A percentile compares a stretch with the other conserved stretches of the same genome.
Evolutionary conservation across 805 yeast species (phyloP).

Genomic region (Lachancea nothofagi): DNA sequence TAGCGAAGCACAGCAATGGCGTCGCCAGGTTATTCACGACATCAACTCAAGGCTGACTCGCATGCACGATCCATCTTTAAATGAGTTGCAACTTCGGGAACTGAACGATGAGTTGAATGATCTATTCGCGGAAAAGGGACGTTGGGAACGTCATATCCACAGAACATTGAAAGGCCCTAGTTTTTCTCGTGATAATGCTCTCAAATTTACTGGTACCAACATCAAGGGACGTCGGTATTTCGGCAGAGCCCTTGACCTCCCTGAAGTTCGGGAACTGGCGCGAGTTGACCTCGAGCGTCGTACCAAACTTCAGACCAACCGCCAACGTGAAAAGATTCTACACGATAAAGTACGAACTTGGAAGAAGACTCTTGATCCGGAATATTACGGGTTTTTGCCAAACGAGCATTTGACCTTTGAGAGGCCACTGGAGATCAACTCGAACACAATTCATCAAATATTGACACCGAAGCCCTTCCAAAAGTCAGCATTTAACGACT

Average conservation of each 20-base stretch:
- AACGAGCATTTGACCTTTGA: conserved; percentile 14
- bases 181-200: conserved; percentile 35
- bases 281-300: conserved; percentile 31
- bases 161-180: conserved; percentile 67
- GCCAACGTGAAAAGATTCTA: conserved; percentile 18
- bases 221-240: conserved; percentile 63
- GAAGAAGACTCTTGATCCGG: conserved; percentile 28
- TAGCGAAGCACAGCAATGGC: conserved; percentile 66
- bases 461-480: neutral
- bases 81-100: conserved; percentile 62
- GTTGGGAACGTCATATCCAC: conserved; percentile 74
- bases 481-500: neutral
- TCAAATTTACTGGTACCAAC: conserved; percentile 22
- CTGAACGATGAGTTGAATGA: conserved; percentile 69
- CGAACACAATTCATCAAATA: neutral
- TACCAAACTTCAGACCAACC: conserved; percentile 19
- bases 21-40: conserved; percentile 56
- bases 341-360: conserved; percentile 23
- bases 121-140: conserved; percentile 56
- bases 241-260: conserved; percentile 77
- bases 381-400: conserved; percentile 42
- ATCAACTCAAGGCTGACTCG: conserved; percentile 54
- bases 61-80: conserved; percentile 55
- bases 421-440: neutral
- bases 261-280: conserved; percentile 56